These are phyloP conservation scores for Paramarasmius palmivorus DNA, from an alignment of 1,284 basidiomycete genomes.

Conservation along the genomic window DNA sequence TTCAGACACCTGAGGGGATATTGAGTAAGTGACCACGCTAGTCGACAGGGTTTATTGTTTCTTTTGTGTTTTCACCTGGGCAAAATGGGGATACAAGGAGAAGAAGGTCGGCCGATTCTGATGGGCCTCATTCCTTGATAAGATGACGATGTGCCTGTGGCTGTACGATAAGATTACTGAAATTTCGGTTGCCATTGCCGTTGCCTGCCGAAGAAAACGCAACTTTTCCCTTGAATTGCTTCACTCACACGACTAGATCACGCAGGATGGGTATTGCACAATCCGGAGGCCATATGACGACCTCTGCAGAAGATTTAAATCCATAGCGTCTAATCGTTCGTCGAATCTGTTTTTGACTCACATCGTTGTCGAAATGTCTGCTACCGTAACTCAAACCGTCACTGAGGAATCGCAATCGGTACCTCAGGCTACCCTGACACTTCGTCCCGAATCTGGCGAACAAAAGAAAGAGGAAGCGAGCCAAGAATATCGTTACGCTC, in stretches of 20 bases:
- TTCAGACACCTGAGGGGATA: too few species aligned
- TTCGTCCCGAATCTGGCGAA: constrained; percentile 25
- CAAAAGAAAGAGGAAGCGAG: constrained; percentile 21
- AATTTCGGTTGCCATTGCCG: too few species aligned
- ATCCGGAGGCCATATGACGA: constrained; percentile 7
- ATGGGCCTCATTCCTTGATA: too few species aligned
- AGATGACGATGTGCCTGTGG: too few species aligned
- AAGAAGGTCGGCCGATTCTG: too few species aligned
- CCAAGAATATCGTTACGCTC: constrained; percentile 57
- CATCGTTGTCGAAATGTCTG: not conserved
- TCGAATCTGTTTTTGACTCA: not conserved
- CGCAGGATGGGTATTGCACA: not conserved
- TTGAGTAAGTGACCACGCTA: too few species aligned
- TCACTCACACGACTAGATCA: constrained; percentile 4
- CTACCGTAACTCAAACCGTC: constrained; percentile 23
- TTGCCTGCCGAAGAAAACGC: not conserved
- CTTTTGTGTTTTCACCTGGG: too few species aligned
- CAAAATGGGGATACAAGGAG: too few species aligned
- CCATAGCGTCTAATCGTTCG: not conserved
- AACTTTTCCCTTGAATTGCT: constrained; percentile 10
- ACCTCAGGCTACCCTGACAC: constrained; percentile 25
- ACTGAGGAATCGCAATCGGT: constrained; percentile 11
- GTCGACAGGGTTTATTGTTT: too few species aligned
- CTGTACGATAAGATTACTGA: too few species aligned
- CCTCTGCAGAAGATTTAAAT: too few species aligned